Conservation (phyloP, 2,329 filamentous ascomycete genomes). For the Diaporthe batatas region DNA sequence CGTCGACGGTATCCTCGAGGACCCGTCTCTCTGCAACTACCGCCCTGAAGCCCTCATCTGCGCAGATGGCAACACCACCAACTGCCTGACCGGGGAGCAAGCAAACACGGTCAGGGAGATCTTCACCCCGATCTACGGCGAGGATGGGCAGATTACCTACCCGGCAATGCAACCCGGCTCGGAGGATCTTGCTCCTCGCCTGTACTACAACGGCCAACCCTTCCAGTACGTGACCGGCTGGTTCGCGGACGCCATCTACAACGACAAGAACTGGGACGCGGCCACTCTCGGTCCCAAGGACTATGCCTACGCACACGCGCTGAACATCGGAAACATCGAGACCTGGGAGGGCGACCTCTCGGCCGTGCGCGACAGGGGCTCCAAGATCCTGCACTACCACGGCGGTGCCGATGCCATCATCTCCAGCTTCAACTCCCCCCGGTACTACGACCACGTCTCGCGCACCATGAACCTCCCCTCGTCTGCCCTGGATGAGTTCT, state of each 20-base stretch:
- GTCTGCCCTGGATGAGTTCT: conserved; percentile 56
- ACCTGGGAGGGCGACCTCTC: conserved; percentile 53
- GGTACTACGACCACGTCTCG: conserved; percentile 63
- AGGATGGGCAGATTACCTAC: conserved; percentile 60
- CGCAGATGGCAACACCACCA: conserved; percentile 23
- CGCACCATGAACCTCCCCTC: conserved; percentile 55
- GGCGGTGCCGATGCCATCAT: conserved; percentile 60
- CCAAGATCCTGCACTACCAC: conserved; percentile 62
- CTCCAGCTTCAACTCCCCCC: conserved; percentile 57
- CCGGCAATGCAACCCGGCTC: conserved; percentile 65
- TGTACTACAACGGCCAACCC: conserved; percentile 56
- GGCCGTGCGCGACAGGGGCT: conserved; percentile 53
- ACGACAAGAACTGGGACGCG: conserved; percentile 58
- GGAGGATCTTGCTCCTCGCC: conserved; percentile 53
- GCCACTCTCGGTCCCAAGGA: conserved; percentile 54
- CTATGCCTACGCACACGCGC: conserved; percentile 44
- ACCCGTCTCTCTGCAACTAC: conserved; percentile 58
- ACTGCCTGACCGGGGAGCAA: conserved; percentile 55
- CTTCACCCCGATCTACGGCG: conserved; percentile 46
- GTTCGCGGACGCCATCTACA: conserved; percentile 63
- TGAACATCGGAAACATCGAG: conserved; percentile 46
- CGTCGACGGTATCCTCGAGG: conserved; percentile 62
- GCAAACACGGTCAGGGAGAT: conserved; percentile 38
- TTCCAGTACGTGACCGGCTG: conserved; percentile 61
- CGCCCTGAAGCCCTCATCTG: conserved; percentile 53